A percentile compares a stretch with the other conserved stretches of the same genome.
These are phyloP conservation scores for Phylloporus rhodoxanthus DNA, from an alignment of 768 basidiomycete genomes.

Conservation along the genomic window DNA sequence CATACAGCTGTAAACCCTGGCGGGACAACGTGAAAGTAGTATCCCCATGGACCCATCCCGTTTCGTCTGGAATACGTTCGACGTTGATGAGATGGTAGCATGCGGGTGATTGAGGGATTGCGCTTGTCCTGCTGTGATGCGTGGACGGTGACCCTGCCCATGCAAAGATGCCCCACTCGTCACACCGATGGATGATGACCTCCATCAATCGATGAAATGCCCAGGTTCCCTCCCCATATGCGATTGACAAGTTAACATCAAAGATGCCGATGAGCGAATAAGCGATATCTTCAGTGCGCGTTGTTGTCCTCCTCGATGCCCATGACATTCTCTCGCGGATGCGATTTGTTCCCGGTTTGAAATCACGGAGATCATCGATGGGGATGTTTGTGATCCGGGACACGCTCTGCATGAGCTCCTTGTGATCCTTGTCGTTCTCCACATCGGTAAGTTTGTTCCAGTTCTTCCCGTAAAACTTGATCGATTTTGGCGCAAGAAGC, in stretches of 20 bases:
- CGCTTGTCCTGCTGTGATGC: constrained; percentile 8
- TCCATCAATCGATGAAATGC: constrained; percentile 26
- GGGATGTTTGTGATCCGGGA: constrained; percentile 10
- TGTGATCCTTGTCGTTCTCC: constrained; percentile 7
- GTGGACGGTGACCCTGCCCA: constrained; percentile 18
- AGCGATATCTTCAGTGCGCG: constrained; percentile 20
- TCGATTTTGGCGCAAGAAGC: constrained; percentile 9
- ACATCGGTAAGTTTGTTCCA: constrained; percentile 6
- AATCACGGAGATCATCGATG: constrained; percentile 3
- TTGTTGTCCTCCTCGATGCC: constrained; percentile 24
- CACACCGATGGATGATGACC: constrained; percentile 17
- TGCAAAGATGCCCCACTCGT: constrained; percentile 22
- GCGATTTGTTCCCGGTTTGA: constrained; percentile 10
- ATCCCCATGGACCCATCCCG: constrained; percentile 12
- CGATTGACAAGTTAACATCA: constrained; percentile 16
- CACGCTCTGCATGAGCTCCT: not conserved
- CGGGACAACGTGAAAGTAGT: constrained; percentile 11
- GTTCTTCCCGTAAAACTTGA: constrained; percentile 7
- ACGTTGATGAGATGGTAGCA: constrained; percentile 12
- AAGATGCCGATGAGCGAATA: constrained; percentile 25
- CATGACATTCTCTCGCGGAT: constrained; percentile 15
- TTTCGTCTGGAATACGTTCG: constrained; percentile 5
- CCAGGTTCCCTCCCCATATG: constrained; percentile 15
- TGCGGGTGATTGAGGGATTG: constrained; percentile 12
- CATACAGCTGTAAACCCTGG: constrained; percentile 10